These are phyloP conservation scores for Ilex paraguariensis DNA, from an alignment of 305 asterid species.

Conservation along the genomic window DNA sequence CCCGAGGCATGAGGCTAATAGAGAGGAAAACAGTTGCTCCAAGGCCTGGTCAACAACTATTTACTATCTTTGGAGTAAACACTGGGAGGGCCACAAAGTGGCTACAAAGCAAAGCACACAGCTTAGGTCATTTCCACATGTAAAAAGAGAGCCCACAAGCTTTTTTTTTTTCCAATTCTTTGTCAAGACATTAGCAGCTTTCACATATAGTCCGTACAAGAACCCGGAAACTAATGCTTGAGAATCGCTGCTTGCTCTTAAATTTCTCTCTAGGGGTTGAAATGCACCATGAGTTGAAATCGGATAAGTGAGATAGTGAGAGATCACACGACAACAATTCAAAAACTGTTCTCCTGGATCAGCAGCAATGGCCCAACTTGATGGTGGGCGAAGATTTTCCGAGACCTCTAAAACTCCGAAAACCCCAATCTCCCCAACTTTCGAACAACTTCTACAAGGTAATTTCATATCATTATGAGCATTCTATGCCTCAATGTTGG, in stretches of 20 bases:
- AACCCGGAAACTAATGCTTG: neutral
- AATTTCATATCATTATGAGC: neutral
- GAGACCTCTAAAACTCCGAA: slow-evolving; percentile 34
- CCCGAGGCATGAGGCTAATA: neutral
- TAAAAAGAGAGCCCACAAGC: neutral
- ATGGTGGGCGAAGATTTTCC: slow-evolving; percentile 26
- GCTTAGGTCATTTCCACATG: too few species aligned
- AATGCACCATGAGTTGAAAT: neutral
- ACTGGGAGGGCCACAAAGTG: too few species aligned
- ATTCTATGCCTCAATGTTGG: neutral
- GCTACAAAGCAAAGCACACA: too few species aligned
- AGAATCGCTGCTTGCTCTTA: neutral
- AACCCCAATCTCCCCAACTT: slow-evolving; percentile 43
- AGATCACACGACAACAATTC: neutral
- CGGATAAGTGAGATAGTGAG: neutral
- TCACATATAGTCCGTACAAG: slow-evolving; percentile 20
- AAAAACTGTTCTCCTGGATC: neutral
- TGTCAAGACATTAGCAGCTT: neutral
- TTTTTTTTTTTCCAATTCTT: neutral
- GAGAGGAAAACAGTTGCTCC: neutral
- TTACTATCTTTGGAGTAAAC: neutral
- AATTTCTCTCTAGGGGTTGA: neutral
- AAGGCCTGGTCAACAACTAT: neutral
- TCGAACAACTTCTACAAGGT: slow-evolving; percentile 69
- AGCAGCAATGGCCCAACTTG: slow-evolving; percentile 53